Evolutionary conservation across 106 monocot genomes (phyloP).

Genomic region (Cymbidium sinense): DNA sequence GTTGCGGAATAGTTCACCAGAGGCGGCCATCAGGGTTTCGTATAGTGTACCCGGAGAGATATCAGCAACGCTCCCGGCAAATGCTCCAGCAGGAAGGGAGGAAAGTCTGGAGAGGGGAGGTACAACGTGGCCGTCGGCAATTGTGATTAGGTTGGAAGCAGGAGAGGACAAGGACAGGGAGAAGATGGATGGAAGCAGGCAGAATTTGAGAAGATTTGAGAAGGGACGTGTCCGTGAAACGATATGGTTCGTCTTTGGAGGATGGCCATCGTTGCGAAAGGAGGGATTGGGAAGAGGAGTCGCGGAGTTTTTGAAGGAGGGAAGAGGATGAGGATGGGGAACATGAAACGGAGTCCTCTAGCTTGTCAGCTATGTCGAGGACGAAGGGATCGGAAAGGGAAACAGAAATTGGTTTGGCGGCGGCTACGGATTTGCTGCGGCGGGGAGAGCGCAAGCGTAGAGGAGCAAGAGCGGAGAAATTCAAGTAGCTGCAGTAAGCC

Average conservation of each 20-base stretch:
- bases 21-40: constrained; percentile 23
- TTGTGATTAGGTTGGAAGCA: constrained; percentile 29
- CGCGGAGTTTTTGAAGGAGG: constrained; percentile 41
- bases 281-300: constrained; percentile 58
- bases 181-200: constrained; percentile 22
- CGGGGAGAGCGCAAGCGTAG: constrained; percentile 3
- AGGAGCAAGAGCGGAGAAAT: background rate
- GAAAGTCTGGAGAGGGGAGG: constrained; percentile 40
- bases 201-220: constrained; percentile 39
- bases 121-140: constrained; percentile 48
- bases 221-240: constrained; percentile 83
- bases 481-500: background rate
- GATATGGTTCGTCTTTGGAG: constrained; percentile 64
- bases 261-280: constrained; percentile 72
- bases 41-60: constrained; percentile 19
- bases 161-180: constrained; percentile 11
- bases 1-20: constrained; percentile 21
- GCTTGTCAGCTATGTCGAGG: constrained; percentile 77
- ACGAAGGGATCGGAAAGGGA: constrained; percentile 72
- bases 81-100: constrained; percentile 44
- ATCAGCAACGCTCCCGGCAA: constrained; percentile 36
- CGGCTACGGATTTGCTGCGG: constrained; percentile 9
- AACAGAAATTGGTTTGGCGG: constrained; percentile 4
- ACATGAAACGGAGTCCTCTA: constrained; percentile 62
- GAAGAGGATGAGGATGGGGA: constrained; percentile 18